These are phyloP conservation scores for Botryobasidium botryosum DNA, from an alignment of 768 basidiomycete species.

Conservation along the genomic window DNA sequence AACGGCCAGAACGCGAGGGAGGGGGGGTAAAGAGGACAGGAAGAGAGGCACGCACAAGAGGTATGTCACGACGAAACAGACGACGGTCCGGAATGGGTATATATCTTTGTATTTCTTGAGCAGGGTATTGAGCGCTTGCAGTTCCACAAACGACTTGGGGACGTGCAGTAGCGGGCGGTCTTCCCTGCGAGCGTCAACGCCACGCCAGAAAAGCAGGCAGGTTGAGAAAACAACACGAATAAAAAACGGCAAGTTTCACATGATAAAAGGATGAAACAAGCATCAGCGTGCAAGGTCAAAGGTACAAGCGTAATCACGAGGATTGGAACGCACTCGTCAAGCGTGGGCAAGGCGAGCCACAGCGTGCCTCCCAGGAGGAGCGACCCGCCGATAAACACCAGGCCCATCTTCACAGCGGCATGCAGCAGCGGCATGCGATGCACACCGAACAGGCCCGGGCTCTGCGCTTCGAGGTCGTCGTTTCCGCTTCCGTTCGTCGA, in stretches of 20 bases:
- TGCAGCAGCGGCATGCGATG: constrained; percentile 52
- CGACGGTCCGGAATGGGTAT: constrained; percentile 67
- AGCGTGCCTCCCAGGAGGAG: constrained; percentile 56
- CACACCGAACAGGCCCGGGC: too few species aligned
- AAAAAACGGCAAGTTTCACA: constrained; percentile 8
- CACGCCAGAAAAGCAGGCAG: constrained; percentile 11
- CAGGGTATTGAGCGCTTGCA: constrained; percentile 69
- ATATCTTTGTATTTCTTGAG: constrained; percentile 86
- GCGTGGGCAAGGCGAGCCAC: constrained; percentile 62
- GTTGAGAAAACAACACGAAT: constrained; percentile 1
- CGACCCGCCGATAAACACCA: constrained; percentile 55
- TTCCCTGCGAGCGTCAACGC: constrained; percentile 37
- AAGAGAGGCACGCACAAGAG: constrained; percentile 55
- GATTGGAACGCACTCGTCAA: constrained; percentile 46
- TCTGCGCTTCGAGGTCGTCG: too few species aligned
- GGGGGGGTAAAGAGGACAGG: not conserved
- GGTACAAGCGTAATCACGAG: too few species aligned
- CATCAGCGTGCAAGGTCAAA: too few species aligned
- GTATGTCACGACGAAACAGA: constrained; percentile 80
- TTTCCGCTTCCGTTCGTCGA: too few species aligned
- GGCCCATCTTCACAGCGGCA: constrained; percentile 70
- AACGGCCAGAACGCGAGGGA: too few species aligned
- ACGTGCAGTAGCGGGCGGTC: constrained; percentile 65
- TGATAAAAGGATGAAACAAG: not conserved
- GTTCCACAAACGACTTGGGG: constrained; percentile 74